Evolutionary conservation across 2,329 filamentous ascomycete species (phyloP).

Genomic region (Ascochyta fabae): DNA sequence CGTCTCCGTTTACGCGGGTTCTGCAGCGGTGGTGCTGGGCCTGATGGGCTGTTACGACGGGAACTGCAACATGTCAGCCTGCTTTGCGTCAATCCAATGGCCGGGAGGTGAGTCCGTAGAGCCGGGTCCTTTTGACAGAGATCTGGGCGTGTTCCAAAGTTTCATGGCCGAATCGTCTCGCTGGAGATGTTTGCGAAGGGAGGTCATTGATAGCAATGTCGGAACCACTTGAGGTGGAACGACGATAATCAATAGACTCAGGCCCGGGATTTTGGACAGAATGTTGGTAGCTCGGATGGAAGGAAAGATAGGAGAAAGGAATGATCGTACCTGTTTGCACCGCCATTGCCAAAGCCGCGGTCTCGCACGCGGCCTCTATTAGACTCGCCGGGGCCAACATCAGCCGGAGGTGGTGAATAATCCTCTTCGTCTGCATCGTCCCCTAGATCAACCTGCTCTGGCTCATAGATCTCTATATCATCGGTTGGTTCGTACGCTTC

Average conservation of each 20-base stretch:
- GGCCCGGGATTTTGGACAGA: constrained; percentile 41
- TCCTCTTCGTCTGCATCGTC: constrained; percentile 51
- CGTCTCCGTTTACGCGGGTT: constrained; percentile 61
- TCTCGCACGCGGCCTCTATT: constrained; percentile 35
- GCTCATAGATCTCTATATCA: constrained; percentile 49
- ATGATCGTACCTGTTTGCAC: constrained; percentile 41
- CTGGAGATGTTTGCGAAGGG: not conserved
- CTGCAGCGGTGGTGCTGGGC: constrained; percentile 50
- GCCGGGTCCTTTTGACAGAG: too few species aligned
- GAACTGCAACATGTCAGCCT: constrained; percentile 25
- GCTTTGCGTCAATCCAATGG: not conserved
- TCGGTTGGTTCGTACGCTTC: constrained; percentile 49
- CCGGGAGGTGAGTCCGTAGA: not conserved
- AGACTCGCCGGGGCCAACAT: constrained; percentile 39
- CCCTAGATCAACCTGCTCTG: constrained; percentile 34
- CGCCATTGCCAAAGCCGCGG: constrained; percentile 26
- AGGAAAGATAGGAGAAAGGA: constrained; percentile 20
- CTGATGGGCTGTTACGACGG: constrained; percentile 54
- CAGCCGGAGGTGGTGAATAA: constrained; percentile 56
- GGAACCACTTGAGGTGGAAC: not conserved
- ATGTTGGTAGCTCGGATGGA: constrained; percentile 18
- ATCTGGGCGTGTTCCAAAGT: too few species aligned
- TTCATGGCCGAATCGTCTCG: not conserved
- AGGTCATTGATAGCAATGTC: not conserved
- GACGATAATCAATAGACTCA: not conserved